A percentile compares a stretch with the other conserved stretches of the same genome.
Evolutionary conservation across 768 basidiomycete genomes (phyloP).

Genomic region (Gloeopeniophorella convolvens): DNA sequence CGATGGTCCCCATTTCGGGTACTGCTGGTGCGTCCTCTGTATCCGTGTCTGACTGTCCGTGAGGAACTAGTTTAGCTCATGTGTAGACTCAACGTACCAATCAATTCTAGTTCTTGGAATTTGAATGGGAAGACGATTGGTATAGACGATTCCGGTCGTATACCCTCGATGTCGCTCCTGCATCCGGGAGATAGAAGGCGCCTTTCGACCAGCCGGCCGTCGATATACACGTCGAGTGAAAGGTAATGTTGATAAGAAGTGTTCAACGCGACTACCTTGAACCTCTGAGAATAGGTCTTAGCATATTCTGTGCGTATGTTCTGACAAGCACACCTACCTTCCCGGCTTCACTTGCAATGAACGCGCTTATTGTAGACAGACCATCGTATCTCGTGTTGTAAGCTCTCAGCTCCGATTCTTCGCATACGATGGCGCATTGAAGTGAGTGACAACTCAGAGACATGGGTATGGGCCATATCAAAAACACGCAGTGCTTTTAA

Average conservation of each 20-base stretch:
- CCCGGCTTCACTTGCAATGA: constrained; percentile 10
- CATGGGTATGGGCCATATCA: too few relatives aligned
- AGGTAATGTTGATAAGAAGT: not conserved
- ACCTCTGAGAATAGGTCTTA: too few relatives aligned
- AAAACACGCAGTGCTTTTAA: too few relatives aligned
- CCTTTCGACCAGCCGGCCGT: not conserved
- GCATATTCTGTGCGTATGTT: too few relatives aligned
- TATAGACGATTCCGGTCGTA: too few relatives aligned
- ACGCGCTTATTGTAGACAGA: not conserved
- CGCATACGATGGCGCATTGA: constrained; percentile 1
- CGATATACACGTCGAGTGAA: not conserved
- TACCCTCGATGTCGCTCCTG: not conserved
- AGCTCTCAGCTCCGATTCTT: not conserved
- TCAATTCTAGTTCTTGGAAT: constrained; percentile 7
- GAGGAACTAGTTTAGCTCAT: not conserved
- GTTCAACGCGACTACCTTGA: constrained; percentile 1
- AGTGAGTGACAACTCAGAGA: not conserved
- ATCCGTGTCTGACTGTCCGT: constrained; percentile 3
- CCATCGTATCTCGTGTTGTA: not conserved
- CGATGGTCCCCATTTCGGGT: constrained; percentile 11
- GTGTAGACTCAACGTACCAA: not conserved
- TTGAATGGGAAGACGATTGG: constrained; percentile 10
- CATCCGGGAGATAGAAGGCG: not conserved
- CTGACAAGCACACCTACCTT: constrained; percentile 10
- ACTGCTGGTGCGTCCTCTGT: constrained; percentile 4